Conservation (phyloP, 352 stramenopile genomes). For the Phytophthora kernoviae region DNA sequence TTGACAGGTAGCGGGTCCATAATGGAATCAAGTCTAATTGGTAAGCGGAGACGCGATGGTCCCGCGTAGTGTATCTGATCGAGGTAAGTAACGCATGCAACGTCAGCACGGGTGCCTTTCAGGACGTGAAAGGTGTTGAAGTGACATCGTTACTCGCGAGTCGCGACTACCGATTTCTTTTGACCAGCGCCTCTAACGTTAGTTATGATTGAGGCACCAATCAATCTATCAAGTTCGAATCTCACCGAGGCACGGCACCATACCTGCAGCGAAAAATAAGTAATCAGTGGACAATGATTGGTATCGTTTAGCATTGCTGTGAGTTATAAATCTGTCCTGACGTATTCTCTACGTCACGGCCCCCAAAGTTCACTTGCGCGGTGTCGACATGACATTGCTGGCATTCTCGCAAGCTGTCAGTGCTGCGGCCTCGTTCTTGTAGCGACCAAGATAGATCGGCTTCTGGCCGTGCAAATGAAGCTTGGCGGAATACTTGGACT, state of each 20-base stretch:
- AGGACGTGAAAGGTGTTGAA: background rate
- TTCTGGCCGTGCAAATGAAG: slow-evolving; percentile 67
- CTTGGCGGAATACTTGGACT: slow-evolving; percentile 63
- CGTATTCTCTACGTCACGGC: too few species aligned
- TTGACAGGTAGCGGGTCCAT: slow-evolving; percentile 7
- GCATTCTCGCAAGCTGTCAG: slow-evolving; percentile 64
- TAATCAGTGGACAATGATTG: too few species aligned
- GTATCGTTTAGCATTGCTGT: too few species aligned
- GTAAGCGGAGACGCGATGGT: too few species aligned
- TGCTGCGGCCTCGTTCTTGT: slow-evolving; percentile 66
- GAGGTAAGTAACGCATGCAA: background rate
- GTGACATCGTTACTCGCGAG: background rate
- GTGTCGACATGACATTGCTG: slow-evolving; percentile 58
- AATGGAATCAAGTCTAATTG: background rate
- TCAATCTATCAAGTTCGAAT: too few species aligned
- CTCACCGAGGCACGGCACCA: too few species aligned
- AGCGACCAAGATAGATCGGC: slow-evolving; percentile 69
- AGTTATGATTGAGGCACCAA: too few species aligned
- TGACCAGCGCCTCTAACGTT: too few species aligned
- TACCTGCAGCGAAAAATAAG: too few species aligned
- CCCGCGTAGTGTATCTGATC: background rate
- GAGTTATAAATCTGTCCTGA: too few species aligned
- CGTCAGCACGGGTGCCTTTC: background rate
- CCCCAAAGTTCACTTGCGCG: slow-evolving; percentile 42
- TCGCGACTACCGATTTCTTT: too few species aligned